A percentile compares a stretch with the other conserved stretches of the same genome.
Evolutionary conservation across 805 yeast species (phyloP).

Genomic region (Candida yuanshanica): DNA sequence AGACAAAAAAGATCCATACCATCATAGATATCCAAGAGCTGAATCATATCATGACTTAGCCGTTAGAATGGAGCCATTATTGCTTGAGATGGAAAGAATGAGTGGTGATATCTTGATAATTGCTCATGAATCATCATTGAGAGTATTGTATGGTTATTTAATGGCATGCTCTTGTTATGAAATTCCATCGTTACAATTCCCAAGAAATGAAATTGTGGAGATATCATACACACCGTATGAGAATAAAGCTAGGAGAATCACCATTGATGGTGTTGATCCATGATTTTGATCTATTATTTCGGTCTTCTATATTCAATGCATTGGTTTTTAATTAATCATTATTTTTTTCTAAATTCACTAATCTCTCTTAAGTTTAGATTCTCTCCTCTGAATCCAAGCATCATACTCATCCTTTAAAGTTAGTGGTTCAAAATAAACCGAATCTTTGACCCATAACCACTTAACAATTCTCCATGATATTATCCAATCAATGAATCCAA

Average conservation of each 20-base stretch:
- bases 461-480: constrained; percentile 52
- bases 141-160: constrained; percentile 88
- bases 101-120: constrained; percentile 82
- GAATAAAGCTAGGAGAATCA: constrained; percentile 55
- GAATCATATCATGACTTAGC: constrained; percentile 97
- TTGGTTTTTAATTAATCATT: background rate
- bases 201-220: constrained; percentile 80
- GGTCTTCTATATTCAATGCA: background rate
- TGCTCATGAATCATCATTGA: constrained; percentile 86
- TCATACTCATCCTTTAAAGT: constrained; percentile 43
- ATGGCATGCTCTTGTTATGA: constrained; percentile 89
- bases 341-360: background rate
- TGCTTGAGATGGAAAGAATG: constrained; percentile 90
- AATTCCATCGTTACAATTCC: constrained; percentile 74
- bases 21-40: constrained; percentile 84
- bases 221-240: constrained; percentile 82
- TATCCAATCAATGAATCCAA: constrained; percentile 64
- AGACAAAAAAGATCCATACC: constrained; percentile 77
- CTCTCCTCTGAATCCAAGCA: constrained; percentile 25
- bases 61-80: constrained; percentile 85
- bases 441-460: constrained; percentile 52
- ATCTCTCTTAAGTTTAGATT: constrained; percentile 1
- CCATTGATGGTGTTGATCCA: constrained; percentile 24
- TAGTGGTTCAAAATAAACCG: constrained; percentile 43
- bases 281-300: background rate